Evolutionary conservation across 2,329 filamentous ascomycete species (phyloP), one percentile per base, ranked within the genome.

Genomic region (Xylariaceae sp.): DNA sequence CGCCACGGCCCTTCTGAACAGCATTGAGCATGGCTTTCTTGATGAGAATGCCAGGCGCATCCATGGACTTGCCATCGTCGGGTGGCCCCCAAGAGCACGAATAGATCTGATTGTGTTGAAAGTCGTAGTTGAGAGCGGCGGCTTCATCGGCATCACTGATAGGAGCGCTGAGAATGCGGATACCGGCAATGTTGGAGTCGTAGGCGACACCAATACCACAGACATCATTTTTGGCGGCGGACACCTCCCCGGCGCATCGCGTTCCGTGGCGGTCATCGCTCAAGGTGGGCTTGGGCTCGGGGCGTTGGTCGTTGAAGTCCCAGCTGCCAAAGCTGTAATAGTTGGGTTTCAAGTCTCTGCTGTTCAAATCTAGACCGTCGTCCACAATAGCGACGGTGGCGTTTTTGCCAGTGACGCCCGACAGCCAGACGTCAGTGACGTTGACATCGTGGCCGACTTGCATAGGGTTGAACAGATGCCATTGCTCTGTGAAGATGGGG

Each of bases 81-180:
- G 90, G 89, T 9, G 94, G 94, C 1, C 94, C 94, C 94, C 94
- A 99, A 0, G 94, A 99, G 73, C 94, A 99, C 1, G 94, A 99
- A 71, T 96, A 99, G 51, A 99, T 97, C 52, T 96, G 83, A 66
- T 96, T 99, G 53, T 92, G 76, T 62, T 96, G 85, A 62, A 83
- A 94, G 54, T 87, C 87, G 72, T 92, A 97, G 69, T 95, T 96
- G 77, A 99, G 85, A 18, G 94, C 89, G 30, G 86, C 76, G 19
- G 94, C 91, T 70, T 99, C 94, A 63, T 99, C 94, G 27, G 88
- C 85, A 66, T 99, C 94, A 44, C 85, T 87, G 57, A 99, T 96
- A 43, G 89, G 75, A 63, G 90, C 92, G 50, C 89, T 95, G 6
- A 99, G 78, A 58, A 99, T 99, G 46, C 94, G 89, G 57, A 97